Evolutionary conservation across 345 rosid genomes (phyloP).

Genomic region (Euphorbia peplus): DNA sequence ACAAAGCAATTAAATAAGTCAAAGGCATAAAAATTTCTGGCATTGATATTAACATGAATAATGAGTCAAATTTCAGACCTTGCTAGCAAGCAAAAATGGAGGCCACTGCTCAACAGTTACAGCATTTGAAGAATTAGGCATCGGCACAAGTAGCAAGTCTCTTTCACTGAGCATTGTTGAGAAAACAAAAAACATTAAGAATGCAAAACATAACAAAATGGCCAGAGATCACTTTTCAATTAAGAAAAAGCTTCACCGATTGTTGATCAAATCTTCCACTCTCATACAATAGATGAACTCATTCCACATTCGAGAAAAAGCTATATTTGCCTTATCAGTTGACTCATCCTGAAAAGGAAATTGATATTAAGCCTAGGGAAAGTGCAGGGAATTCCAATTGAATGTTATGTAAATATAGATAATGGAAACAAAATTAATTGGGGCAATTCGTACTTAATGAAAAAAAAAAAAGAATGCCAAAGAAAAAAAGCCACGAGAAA

Average conservation of each 20-base stretch:
- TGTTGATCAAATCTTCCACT: constrained; percentile 73
- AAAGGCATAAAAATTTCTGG: constrained; percentile 13
- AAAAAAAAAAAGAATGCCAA: neutral
- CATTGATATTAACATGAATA: constrained; percentile 18
- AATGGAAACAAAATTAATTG: neutral
- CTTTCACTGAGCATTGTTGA: constrained; percentile 53
- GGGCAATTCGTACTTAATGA: neutral
- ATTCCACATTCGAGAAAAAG: constrained; percentile 90
- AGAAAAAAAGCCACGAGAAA: neutral
- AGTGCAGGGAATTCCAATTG: constrained; percentile 4
- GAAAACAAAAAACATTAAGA: constrained; percentile 20
- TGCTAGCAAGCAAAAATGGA: constrained; percentile 95
- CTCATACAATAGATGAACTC: constrained; percentile 80
- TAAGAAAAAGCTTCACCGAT: constrained; percentile 51
- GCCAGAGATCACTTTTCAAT: constrained; percentile 14
- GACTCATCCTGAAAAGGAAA: constrained; percentile 53
- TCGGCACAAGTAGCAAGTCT: constrained; percentile 86
- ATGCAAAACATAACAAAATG: constrained; percentile 10
- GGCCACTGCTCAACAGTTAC: constrained; percentile 92
- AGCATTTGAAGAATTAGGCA: constrained; percentile 69
- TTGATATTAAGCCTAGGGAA: constrained; percentile 19
- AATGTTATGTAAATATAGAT: neutral
- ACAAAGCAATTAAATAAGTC: constrained; percentile 20
- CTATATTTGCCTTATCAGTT: constrained; percentile 45
- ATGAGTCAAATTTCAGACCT: constrained; percentile 44